phyloP scores from a whole-genome alignment of 768 basidiomycete species.

The Tubosaeta brunneosetosa region DNA sequence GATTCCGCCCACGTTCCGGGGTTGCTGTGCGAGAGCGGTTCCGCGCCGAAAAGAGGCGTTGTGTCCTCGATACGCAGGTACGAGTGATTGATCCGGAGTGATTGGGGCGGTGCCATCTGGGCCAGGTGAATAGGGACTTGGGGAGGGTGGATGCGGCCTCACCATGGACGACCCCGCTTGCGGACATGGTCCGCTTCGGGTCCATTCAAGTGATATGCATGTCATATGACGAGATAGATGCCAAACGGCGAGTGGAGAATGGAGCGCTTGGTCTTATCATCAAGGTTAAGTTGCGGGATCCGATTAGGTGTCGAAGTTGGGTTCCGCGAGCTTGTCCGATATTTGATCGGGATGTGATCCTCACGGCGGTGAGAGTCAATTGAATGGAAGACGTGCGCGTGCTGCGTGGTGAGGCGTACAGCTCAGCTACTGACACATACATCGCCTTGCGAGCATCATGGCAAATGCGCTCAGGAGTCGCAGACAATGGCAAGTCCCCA shows the following conservation, averaged over 20 bases:
- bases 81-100: slow-evolving; percentile 12
- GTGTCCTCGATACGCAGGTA: background rate
- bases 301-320: slow-evolving; percentile 1
- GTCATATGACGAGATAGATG: slow-evolving; percentile 15
- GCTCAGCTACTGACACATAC: background rate
- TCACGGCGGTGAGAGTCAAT: slow-evolving; percentile 6
- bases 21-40: slow-evolving; percentile 17
- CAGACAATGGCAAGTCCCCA: background rate
- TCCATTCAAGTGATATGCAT: slow-evolving; percentile 3
- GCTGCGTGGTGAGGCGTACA: slow-evolving; percentile 6
- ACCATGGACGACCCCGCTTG: background rate
- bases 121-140: background rate
- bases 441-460: slow-evolving; percentile 12
- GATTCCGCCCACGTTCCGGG: slow-evolving; percentile 25
- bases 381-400: slow-evolving; percentile 19
- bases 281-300: slow-evolving; percentile 14
- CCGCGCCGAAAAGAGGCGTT: slow-evolving; percentile 8
- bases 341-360: slow-evolving; percentile 17
- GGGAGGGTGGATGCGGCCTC: background rate
- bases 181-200: slow-evolving; percentile 21
- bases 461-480: background rate
- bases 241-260: slow-evolving; percentile 7
- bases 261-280: slow-evolving; percentile 11
- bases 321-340: background rate
- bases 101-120: background rate